Conservation (phyloP, 768 basidiomycete species). For the Tricholoma sp. region DNA sequence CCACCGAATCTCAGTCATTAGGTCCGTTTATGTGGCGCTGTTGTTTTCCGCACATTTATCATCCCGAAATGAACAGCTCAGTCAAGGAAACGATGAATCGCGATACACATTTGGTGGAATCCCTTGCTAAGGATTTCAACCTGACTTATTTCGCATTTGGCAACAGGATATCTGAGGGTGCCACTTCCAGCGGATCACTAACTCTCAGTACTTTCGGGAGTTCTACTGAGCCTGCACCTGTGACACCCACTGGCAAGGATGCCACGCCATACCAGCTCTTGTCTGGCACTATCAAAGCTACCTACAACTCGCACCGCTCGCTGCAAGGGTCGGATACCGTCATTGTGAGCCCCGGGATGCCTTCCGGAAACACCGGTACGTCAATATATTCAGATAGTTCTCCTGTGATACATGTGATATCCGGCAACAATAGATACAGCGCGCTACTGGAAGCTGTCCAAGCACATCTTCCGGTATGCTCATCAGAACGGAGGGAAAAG, state of each 20-base stretch:
- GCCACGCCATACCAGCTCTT: slow-evolving; percentile 46
- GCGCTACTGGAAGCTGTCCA: slow-evolving; percentile 52
- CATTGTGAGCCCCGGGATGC: slow-evolving; percentile 48
- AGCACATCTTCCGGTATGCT: slow-evolving; percentile 67
- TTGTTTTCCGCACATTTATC: neutral
- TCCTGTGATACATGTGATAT: no score
- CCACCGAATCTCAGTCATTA: slow-evolving; percentile 62
- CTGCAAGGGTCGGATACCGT: slow-evolving; percentile 30
- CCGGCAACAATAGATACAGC: slow-evolving; percentile 43
- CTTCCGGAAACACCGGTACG: slow-evolving; percentile 56
- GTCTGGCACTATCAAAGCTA: slow-evolving; percentile 61
- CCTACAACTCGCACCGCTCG: slow-evolving; percentile 46
- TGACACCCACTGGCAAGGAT: slow-evolving; percentile 45
- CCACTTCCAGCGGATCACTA: slow-evolving; percentile 39
- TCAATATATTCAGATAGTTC: neutral
- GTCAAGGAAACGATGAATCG: slow-evolving; percentile 40
- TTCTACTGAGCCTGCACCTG: slow-evolving; percentile 62
- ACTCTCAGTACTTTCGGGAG: slow-evolving; percentile 43
- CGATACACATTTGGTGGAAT: slow-evolving; percentile 39
- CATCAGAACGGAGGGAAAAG: slow-evolving; percentile 34
- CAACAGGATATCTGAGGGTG: slow-evolving; percentile 27
- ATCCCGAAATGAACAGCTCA: slow-evolving; percentile 22
- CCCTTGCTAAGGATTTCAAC: slow-evolving; percentile 48
- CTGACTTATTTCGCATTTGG: slow-evolving; percentile 60
- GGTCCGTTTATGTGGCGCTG: slow-evolving; percentile 27